Evolutionary conservation across 2,329 filamentous ascomycete genomes (phyloP), one percentile per base, ranked within the genome.

Genomic region (Fusarium staphyleae): DNA sequence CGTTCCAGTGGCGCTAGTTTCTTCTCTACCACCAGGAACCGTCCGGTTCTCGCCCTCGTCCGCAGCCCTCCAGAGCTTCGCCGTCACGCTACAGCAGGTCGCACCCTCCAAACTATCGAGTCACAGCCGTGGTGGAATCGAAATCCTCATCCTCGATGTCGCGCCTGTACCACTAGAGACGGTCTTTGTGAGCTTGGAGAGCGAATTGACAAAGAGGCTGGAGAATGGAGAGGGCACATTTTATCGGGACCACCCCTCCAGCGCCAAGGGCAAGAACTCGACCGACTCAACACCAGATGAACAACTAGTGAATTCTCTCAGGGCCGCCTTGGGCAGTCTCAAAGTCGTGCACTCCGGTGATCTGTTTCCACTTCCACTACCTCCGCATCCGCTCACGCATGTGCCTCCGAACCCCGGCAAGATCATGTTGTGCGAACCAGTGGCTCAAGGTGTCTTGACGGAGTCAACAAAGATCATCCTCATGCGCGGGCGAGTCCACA

Each of bases 341-440:
- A 86, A 84, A 53, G 82, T 99, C 14, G 85, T 98, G 11, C 95
- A 97, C 67, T 81, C 86, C 1, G 92, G 92, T 15, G 93, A 98
- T 72, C 73, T 93, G 43, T 87, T 89, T 57, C 82, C 84, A 9
- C 77, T 99, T 33, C 90, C 91, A 11, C 79, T 98, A 22, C 85
- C 89, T 8, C 85, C 91, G 3, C 92, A 97, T 73, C 89, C 92
- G 11, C 88, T 96, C 59, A 96, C 92, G 8, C 91, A 96, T 73
- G 85, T 90, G 14, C 86, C 90, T 18, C 85, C 91, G 12, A 90
- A 91, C 34, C 91, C 93, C 0, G 95, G 91, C 34, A 92, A 89
- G 74, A 90, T 98, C 55, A 87, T 90, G 40, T 85, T 96, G n/a
- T 98, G 93, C 70, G 95, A 99, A 71, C 95, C 95, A 8, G 92